Conservation (phyloP, 2,329 filamentous ascomycete species). For the Periconia sp. region DNA sequence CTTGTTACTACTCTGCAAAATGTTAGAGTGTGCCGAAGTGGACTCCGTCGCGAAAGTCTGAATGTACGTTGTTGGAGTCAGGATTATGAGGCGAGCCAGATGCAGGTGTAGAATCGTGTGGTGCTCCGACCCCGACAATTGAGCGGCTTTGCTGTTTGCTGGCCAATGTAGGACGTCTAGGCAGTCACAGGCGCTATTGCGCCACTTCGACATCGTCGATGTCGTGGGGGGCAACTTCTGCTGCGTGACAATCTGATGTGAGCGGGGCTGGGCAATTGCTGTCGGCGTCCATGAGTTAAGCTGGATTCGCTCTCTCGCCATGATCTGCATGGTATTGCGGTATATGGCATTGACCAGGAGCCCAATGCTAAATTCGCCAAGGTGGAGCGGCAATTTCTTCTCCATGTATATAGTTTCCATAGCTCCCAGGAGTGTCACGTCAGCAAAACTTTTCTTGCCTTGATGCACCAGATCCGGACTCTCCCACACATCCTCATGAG, state of each 20-base stretch:
- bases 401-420: too few relatives aligned
- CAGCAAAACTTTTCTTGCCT: too few relatives aligned
- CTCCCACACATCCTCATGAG: conserved; percentile 14
- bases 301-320: conserved; percentile 47
- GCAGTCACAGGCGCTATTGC: conserved; percentile 50
- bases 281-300: conserved; percentile 43
- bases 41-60: conserved; percentile 14
- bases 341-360: conserved; percentile 56
- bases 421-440: too few relatives aligned
- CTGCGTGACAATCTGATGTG: conserved; percentile 32
- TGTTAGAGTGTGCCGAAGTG: too few relatives aligned
- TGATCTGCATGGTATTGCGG: conserved; percentile 53
- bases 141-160: conserved; percentile 55
- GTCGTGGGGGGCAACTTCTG: conserved; percentile 44
- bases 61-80: conserved; percentile 53
- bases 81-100: conserved; percentile 54
- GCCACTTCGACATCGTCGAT: conserved; percentile 52
- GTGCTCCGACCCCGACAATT: conserved; percentile 55
- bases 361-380: conserved; percentile 51
- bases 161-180: conserved; percentile 62
- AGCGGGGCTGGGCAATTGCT: conserved; percentile 17
- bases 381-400: too few relatives aligned
- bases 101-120: conserved; percentile 60
- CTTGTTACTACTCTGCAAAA: too few relatives aligned
- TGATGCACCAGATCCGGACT: conserved; percentile 11